Evolutionary conservation across 2,329 filamentous ascomycete genomes (phyloP).

Genomic region (Microcera coccophila): DNA sequence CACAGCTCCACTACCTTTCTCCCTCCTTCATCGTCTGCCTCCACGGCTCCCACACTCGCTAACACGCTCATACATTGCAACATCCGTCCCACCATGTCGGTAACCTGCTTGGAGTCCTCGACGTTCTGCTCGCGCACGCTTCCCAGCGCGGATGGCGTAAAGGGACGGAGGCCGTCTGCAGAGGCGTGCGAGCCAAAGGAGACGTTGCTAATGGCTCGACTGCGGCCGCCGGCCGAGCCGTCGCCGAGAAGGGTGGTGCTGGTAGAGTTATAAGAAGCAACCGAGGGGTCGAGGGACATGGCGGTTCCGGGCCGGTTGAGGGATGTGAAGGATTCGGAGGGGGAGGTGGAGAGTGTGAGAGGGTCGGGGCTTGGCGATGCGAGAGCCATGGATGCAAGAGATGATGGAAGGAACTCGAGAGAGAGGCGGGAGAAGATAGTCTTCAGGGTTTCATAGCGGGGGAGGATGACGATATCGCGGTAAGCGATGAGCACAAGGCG

Average conservation of each 20-base stretch:
- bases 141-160: slow-evolving; percentile 44
- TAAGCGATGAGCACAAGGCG: slow-evolving; percentile 83
- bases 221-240: slow-evolving; percentile 56
- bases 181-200: slow-evolving; percentile 56
- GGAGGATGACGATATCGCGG: slow-evolving; percentile 82
- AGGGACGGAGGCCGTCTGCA: slow-evolving; percentile 45
- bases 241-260: slow-evolving; percentile 75
- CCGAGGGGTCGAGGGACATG: slow-evolving; percentile 67
- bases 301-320: slow-evolving; percentile 69
- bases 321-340: slow-evolving; percentile 45
- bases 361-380: slow-evolving; percentile 51
- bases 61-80: slow-evolving; percentile 93
- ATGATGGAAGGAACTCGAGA: slow-evolving; percentile 67
- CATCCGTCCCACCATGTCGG: slow-evolving; percentile 92
- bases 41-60: slow-evolving; percentile 62
- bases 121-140: slow-evolving; percentile 56
- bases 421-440: slow-evolving; percentile 85
- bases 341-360: slow-evolving; percentile 47
- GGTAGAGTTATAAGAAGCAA: slow-evolving; percentile 77
- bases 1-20: slow-evolving; percentile 78
- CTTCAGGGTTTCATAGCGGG: slow-evolving; percentile 83
- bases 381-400: slow-evolving; percentile 48
- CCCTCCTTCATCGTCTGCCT: slow-evolving; percentile 67
- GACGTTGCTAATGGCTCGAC: slow-evolving; percentile 83
- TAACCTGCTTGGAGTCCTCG: slow-evolving; percentile 73